Percentiles rank a stretch among this genome's conserved stretches.
These are phyloP conservation scores for Colletotrichum acutatum DNA, from an alignment of 2,329 filamentous ascomycete genomes.

Conservation along the genomic window DNA sequence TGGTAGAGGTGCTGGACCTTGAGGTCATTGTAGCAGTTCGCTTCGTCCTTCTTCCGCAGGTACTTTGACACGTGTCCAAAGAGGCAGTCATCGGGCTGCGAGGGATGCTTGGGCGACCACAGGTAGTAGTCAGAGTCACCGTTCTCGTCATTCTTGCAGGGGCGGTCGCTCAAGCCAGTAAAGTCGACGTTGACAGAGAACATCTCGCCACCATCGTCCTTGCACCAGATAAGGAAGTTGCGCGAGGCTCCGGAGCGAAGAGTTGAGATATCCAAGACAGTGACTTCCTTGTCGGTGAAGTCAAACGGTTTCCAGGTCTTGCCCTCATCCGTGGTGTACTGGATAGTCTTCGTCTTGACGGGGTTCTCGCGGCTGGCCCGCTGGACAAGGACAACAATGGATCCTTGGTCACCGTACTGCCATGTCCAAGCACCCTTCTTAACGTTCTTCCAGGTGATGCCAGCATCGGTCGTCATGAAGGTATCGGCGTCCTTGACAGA, in stretches of 20 bases:
- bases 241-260: conserved; percentile 88
- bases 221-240: conserved; percentile 92
- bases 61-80: conserved; percentile 94
- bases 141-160: conserved; percentile 76
- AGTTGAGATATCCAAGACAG: conserved; percentile 85
- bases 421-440: conserved; percentile 92
- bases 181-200: conserved; percentile 91
- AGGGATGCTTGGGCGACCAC: conserved; percentile 89
- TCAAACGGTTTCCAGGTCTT: conserved; percentile 79
- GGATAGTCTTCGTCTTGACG: conserved; percentile 74
- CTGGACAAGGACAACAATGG: conserved; percentile 88
- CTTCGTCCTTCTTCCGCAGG: conserved; percentile 85
- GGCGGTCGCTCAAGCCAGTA: conserved; percentile 77
- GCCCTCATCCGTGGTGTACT: conserved; percentile 86
- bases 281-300: conserved; percentile 78
- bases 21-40: conserved; percentile 84
- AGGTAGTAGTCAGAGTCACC: conserved; percentile 74
- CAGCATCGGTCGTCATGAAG: conserved; percentile 92
- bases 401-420: conserved; percentile 96
- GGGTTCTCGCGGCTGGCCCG: conserved; percentile 74
- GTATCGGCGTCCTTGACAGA: conserved; percentile 81
- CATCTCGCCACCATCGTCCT: conserved; percentile 64
- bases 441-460: conserved; percentile 85
- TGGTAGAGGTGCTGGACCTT: conserved; percentile 77
- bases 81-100: conserved; percentile 81